Evolutionary conservation across 495 filamentous ascomycete species (phyloP).

Genomic region (Neurospora sp.): DNA sequence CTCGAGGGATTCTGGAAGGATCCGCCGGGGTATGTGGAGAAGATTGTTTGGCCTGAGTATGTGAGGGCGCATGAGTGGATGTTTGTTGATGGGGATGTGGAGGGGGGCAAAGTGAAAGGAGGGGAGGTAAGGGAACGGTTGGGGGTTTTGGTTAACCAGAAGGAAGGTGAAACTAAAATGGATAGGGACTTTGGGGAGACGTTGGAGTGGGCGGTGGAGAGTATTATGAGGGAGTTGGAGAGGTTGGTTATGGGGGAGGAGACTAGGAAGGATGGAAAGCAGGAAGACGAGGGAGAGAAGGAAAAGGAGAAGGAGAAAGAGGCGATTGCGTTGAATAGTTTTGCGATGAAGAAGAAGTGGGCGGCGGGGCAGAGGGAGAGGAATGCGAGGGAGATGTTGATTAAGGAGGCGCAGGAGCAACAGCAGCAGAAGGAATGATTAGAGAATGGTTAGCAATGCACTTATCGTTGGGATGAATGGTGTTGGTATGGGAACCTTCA

Average conservation of each 20-base stretch:
- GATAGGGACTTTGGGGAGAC: constrained; percentile 42
- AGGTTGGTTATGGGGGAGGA: constrained; percentile 5
- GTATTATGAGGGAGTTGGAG: constrained; percentile 34
- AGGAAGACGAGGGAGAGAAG: not conserved
- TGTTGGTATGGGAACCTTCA: not conserved
- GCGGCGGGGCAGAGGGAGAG: not conserved
- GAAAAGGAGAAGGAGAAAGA: not conserved
- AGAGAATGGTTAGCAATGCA: not conserved
- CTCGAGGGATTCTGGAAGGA: constrained; percentile 89
- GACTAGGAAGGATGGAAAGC: not conserved
- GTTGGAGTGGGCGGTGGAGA: constrained; percentile 45
- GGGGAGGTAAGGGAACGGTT: constrained; percentile 9
- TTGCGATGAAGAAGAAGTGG: not conserved
- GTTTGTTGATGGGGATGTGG: constrained; percentile 55
- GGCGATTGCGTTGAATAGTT: not conserved
- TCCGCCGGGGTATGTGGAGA: constrained; percentile 87
- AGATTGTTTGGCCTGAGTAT: constrained; percentile 93
- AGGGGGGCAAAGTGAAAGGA: constrained; percentile 32
- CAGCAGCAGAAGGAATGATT: not conserved
- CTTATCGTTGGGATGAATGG: not conserved
- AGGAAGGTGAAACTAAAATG: constrained; percentile 15
- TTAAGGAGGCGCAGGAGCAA: not conserved
- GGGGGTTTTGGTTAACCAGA: constrained; percentile 31
- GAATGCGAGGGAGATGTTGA: not conserved
- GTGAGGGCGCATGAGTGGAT: constrained; percentile 67